Evolutionary conservation across 2,329 filamentous ascomycete species (phyloP), one percentile per base, ranked within the genome.

Genomic region (Penicillium crustosum): DNA sequence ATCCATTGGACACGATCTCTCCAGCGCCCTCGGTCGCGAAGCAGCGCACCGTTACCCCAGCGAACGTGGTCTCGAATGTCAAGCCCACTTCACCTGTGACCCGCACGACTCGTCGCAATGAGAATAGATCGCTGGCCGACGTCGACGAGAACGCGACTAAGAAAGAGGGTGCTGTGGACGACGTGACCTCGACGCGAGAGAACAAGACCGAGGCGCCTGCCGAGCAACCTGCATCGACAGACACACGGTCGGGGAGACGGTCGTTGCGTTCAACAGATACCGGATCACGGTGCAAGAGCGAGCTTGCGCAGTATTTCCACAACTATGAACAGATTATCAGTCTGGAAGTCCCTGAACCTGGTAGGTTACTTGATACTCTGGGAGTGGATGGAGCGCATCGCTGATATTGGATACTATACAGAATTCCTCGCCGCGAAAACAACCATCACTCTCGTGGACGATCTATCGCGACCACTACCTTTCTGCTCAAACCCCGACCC

Each of bases 241-340:
- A 45, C 13, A 49, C 49, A 27, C 52, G 50, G 19, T 53, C 55
- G 38, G 87, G 90, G 65, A 89, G 85, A 73, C 79, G 93, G 69
- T 93, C 91, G 71, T 79, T 97, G 72, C 86, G 93, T 61, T 96
- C 91, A 52, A 90, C 95, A 69, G 91, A 96, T 71, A 84, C 83
- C 68, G 89, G 89, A 12, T 88, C 88, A 51, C 84, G 91, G 66
- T 88, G 92, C 77, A 96, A 95, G 81, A 97, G 92, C 76, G 93
- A 97, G 71, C 82, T 97, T 60, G 88, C 92, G 38, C 84, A 86
- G 48, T 97, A 96, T 77, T 97, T 97, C 70, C 87, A 90, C 52
- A 93, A 95, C 70, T 97, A 96, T 75, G 93, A 97, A 75, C 91
- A 96, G 72, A 85, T 97, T 65, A 91, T 97, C 77, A 92, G 90